Evolutionary conservation across 768 basidiomycete species (phyloP), one percentile per base, ranked within the genome.

Genomic region (Pleurotus citrinopileatus): DNA sequence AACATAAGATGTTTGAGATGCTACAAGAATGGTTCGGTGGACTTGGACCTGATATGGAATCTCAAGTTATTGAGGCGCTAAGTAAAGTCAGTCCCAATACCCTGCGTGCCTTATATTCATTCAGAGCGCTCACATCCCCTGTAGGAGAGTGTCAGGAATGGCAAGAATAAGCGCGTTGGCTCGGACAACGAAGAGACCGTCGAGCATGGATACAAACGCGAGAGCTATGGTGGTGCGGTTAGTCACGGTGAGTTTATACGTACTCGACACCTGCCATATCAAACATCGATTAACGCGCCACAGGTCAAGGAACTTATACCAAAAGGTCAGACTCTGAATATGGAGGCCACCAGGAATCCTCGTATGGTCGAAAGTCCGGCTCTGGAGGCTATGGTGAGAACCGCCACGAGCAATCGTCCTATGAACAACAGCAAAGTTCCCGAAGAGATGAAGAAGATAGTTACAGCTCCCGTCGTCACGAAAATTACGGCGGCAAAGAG

Each of bases 1-100:
- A 87, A 65, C 61, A 74, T 51, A 73, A 73, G 46, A 87, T 87
- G 85, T 81, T 81, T 58, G 73, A 79, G 43, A 69, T 70, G 43
- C 69, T 86, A 72, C 64, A 80, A 62, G 67, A 66, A 45, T 86
- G 84, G 83, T 62, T 83, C 44, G 74, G 73, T 20, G 74, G 71
- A 5, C 65, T 83, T 26, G 74, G 72, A 3, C 61, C 67, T 3
- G 75, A 77, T 19, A 78, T 78, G 46, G 67, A 71, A 15, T 63
- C 69, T 17, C 66, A 74, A 56, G 75, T 77, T 20, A 67, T 87
- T 32, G 57, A 72, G 38, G 70, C 75, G 0, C 68, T 87, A 55
- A 81, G 77, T 42, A 84, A 85, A 74, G 82, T 78, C 4, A 28
- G 66, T 55, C 46, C n/a, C n/a, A n/a, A n/a, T n/a, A n/a, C 29